A percentile compares a stretch with the other conserved stretches of the same genome.
These are phyloP conservation scores for Rhizomucor pusillus DNA, from an alignment of 371 early-diverging fungal genomes.

Conservation along the genomic window DNA sequence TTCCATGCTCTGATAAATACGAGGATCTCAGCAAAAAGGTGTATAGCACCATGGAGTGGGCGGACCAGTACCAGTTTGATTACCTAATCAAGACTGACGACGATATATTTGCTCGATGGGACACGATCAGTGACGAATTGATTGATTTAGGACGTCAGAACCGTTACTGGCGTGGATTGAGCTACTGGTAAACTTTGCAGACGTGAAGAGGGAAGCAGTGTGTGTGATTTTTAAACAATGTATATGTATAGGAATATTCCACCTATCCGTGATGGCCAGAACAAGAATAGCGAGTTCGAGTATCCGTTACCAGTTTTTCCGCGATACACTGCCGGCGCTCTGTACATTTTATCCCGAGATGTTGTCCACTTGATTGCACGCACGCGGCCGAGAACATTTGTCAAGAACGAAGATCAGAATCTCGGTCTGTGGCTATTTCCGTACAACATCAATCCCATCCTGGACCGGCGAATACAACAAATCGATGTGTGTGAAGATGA, in stretches of 20 bases:
- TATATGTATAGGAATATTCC: conserved; percentile 37
- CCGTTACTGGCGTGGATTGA: conserved; percentile 63
- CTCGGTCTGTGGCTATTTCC: conserved; percentile 62
- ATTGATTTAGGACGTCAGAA: conserved; percentile 44
- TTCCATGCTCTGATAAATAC: conserved; percentile 46
- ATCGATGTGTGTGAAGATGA: conserved; percentile 63
- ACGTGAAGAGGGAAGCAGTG: neutral
- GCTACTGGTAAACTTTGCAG: conserved; percentile 46
- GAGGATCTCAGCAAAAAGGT: conserved; percentile 53
- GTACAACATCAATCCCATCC: conserved; percentile 53
- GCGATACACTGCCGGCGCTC: conserved; percentile 59
- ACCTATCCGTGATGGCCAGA: conserved; percentile 36
- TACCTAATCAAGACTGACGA: conserved; percentile 67
- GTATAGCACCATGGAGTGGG: conserved; percentile 56
- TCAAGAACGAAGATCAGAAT: conserved; percentile 58
- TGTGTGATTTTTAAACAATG: conserved; percentile 1
- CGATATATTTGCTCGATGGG: conserved; percentile 66
- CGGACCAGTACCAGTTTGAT: conserved; percentile 52
- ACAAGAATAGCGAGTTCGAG: conserved; percentile 45
- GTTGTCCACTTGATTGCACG: conserved; percentile 54
- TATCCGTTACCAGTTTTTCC: conserved; percentile 51
- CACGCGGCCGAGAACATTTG: conserved; percentile 49
- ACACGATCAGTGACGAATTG: conserved; percentile 55
- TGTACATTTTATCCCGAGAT: conserved; percentile 57
- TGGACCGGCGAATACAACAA: conserved; percentile 61